Evolutionary conservation across 2,329 filamentous ascomycete species (phyloP), one percentile per base, ranked within the genome.

Genomic region (Pseudodiploospora longispora): DNA sequence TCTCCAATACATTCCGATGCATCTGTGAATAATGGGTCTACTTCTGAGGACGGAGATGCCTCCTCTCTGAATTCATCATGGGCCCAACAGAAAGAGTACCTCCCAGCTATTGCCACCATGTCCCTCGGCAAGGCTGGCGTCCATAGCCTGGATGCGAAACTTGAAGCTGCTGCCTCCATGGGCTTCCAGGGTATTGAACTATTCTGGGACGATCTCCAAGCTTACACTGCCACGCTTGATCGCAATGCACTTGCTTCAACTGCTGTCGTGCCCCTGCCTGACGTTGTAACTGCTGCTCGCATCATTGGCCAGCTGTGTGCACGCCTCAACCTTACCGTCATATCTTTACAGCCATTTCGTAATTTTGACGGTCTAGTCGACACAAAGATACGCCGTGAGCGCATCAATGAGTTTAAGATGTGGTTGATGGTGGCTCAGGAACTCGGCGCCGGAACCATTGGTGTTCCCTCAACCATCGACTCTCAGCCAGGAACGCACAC

Each of bases 31-130:
- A 32, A 32, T 30, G 31, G 36, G 36, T 35, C 38, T 35, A 36
- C 30, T 27, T 36, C 34, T 30, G 37, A 37, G 12, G 36, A 37
- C 4, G 36, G 28, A 19, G 36, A 3, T 29, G 37, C 10, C 31
- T 27, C 7, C n/a, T 9, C 19, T 19, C 19, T 19, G 19, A 8
- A 39, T 7, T 10, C 12, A 27, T 12, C 37, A 2, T 38, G 38
- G 33, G 6, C 10, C 30, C 19, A 19, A 19, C 19, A 19, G 19
- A 19, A 19, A 19, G 19, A 19, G 19, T 45, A 34, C 35, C 38
- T 27, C 6, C 47, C 52, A 6, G 46, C 49, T 35, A 52, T 55
- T 6, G 52, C 49, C 2, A 56, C 54, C 31, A 55, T 56, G 52
- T 51, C 50, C 4, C 50, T 56, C 5, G 52, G 54, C 9, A 38